These are phyloP conservation scores for Arbutus unedo DNA, from an alignment of 148 eudicot species.

Conservation along the genomic window DNA sequence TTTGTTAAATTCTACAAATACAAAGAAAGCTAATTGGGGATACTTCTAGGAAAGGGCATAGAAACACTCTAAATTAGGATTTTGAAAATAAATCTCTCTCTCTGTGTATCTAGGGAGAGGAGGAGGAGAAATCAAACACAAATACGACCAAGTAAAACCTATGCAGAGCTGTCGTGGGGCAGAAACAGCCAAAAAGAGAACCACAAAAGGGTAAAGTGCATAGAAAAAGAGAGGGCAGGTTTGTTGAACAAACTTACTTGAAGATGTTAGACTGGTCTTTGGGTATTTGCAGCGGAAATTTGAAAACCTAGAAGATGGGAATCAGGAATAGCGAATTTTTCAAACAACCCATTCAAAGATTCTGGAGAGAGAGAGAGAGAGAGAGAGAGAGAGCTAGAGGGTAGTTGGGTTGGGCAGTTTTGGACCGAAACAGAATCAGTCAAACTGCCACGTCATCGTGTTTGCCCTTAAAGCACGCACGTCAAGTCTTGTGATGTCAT, in stretches of 20 bases:
- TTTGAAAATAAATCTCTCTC: neutral
- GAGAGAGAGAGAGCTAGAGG: constrained; percentile 3
- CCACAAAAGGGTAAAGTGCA: neutral
- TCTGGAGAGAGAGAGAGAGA: constrained; percentile 16
- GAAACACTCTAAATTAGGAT: constrained; percentile 17
- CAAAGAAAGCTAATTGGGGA: constrained; percentile 26
- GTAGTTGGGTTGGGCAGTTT: constrained; percentile 17
- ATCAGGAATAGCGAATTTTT: neutral
- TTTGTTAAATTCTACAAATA: constrained; percentile 15
- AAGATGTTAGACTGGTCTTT: constrained; percentile 14
- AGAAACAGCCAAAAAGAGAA: constrained; percentile 3
- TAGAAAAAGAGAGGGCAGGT: neutral
- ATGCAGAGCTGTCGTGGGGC: constrained; percentile 17
- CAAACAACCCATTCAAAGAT: constrained; percentile 5
- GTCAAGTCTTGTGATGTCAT: constrained; percentile 24
- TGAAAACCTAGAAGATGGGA: constrained; percentile 19
- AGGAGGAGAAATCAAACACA: constrained; percentile 28
- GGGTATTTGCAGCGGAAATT: constrained; percentile 21
- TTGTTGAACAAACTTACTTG: constrained; percentile 13
- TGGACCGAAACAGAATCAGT: constrained; percentile 24
- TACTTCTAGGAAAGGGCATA: constrained; percentile 32
- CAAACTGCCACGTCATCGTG: constrained; percentile 25
- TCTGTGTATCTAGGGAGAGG: neutral
- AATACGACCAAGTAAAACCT: constrained; percentile 37
- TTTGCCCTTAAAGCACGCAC: constrained; percentile 2